These are phyloP conservation scores for Russula sp. DNA, from an alignment of 768 basidiomycete genomes.

Conservation along the genomic window DNA sequence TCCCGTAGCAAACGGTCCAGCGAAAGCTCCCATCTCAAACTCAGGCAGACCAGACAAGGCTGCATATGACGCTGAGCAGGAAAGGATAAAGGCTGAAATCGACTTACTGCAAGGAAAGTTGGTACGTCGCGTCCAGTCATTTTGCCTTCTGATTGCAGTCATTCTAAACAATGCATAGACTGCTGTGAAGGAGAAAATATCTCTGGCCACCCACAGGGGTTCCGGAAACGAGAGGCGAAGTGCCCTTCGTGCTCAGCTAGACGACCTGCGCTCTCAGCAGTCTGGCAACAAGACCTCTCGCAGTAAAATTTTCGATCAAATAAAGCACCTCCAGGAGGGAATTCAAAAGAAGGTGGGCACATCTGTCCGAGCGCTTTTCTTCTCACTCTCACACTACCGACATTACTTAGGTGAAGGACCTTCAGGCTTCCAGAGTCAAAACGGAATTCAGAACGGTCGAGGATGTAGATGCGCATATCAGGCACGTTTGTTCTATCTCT, in stretches of 20 bases:
- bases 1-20: constrained; percentile 16
- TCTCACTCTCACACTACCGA: constrained; percentile 1
- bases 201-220: constrained; percentile 49
- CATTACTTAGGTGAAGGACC: constrained; percentile 63
- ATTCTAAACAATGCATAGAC: constrained; percentile 37
- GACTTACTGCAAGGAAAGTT: constrained; percentile 73
- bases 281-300: constrained; percentile 65
- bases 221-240: constrained; percentile 64
- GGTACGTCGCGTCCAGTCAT: constrained; percentile 40
- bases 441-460: constrained; percentile 69
- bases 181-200: constrained; percentile 69
- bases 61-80: constrained; percentile 79
- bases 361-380: not conserved
- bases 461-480: constrained; percentile 83
- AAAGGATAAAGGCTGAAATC: constrained; percentile 74
- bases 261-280: constrained; percentile 71
- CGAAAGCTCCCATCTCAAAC: constrained; percentile 24
- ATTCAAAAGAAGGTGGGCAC: constrained; percentile 70
- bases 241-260: constrained; percentile 72
- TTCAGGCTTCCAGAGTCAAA: constrained; percentile 76
- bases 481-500: constrained; percentile 41
- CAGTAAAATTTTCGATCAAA: constrained; percentile 65
- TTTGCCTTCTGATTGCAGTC: constrained; percentile 11
- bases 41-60: constrained; percentile 78
- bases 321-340: constrained; percentile 69